Conservation (phyloP, 108 stramenopile species). For the Nitzschia inconspicua region DNA sequence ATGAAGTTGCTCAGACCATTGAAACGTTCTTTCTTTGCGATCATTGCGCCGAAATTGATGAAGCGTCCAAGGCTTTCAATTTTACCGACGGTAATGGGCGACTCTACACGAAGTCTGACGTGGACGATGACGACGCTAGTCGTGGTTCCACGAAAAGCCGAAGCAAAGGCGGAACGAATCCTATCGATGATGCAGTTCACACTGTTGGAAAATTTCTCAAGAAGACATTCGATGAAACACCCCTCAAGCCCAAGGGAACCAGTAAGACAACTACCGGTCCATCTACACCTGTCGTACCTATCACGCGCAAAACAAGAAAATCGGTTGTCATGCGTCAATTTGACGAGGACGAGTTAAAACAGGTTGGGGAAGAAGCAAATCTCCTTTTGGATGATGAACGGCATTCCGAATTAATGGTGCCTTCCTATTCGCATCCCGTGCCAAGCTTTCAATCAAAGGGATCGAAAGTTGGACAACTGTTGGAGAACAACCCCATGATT, state of each 20-base stretch:
- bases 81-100: background rate
- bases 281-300: slow-evolving; percentile 36
- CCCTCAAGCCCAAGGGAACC: background rate
- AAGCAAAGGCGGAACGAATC: no score
- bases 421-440: slow-evolving; percentile 33
- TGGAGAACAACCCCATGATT: slow-evolving; percentile 42
- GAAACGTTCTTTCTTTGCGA: slow-evolving; percentile 53
- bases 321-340: slow-evolving; percentile 8
- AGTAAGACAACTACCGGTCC: background rate
- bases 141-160: no score
- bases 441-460: slow-evolving; percentile 23
- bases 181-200: no score
- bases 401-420: slow-evolving; percentile 20
- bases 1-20: slow-evolving; percentile 29
- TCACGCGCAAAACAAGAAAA: slow-evolving; percentile 29
- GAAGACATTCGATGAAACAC: background rate
- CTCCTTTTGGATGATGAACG: slow-evolving; percentile 45
- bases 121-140: background rate
- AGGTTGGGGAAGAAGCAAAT: slow-evolving; percentile 33
- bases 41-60: slow-evolving; percentile 30
- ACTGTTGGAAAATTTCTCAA: background rate
- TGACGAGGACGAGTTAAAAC: slow-evolving; percentile 33
- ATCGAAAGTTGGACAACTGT: slow-evolving; percentile 20
- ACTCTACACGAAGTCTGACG: background rate
- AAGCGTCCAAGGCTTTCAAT: background rate